Base-by-base conservation (phyloP, 2,329 filamentous ascomycete species). In the Cyphellophora attinorum region DNA sequence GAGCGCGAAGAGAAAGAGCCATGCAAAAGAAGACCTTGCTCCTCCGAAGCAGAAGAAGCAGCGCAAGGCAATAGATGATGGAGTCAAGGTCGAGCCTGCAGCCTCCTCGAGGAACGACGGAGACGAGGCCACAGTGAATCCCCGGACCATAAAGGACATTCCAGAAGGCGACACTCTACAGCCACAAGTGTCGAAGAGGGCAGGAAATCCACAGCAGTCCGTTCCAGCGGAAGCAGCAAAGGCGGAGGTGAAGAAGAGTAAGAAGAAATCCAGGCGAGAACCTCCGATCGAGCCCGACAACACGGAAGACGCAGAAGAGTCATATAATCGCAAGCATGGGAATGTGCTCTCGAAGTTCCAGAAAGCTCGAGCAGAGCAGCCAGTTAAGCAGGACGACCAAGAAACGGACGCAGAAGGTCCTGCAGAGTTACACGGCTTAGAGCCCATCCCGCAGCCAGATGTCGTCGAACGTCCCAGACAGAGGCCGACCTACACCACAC, bases 361-460 rank as follows among this genome's bases (percentile, higher is more conserved):
- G 16, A 49, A 49, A 31, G 40, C 46, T 3, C 47, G 8, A 29
- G 33, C 39, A 39, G 27, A 17, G 40, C 28, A 41, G 42, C 27
- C 33, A 37, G 14, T 17, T 6, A 13, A 6, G 13, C 17, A 23
- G 29, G 19, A 28, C 38, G 12, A 38, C 45, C 27, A 42, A 40
- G 21, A 30, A 25, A 29, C 35, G 19, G 42, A 42, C 16, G 13
- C 19, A 51, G 51, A 41, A 47, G 53, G 41, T 41, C 39, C 45
- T 4, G 29, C 43, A 23, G 46, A 37, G 27, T 34, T 44, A 3
- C 78, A 86, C 54, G 85, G 84, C 14, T 66, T 96, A 1, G 76
- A 81, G 37, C 86, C 85, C 5, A 65, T 94, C 13, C 86, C 86
- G 5, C 86, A 94, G 47, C 86, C 84, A 10, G 71, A 72, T 19